Base-by-base conservation (phyloP, 192 early-diverging fungal species). In the Dissophora ornata region DNA sequence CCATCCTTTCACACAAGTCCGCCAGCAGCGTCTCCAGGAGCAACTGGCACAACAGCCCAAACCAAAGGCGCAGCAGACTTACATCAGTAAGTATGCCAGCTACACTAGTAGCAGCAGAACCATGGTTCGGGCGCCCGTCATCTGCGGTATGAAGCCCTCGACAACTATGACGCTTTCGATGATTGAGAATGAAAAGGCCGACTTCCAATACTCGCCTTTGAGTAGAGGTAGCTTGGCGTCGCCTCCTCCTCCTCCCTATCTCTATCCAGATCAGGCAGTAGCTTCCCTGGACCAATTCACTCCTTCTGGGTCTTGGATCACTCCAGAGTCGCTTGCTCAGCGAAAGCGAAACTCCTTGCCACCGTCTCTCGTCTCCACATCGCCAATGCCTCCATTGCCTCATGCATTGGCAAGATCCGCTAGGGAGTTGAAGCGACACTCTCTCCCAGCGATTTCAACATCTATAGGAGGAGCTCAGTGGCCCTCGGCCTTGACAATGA, bases 161-260 rank as follows among this genome's bases (percentile, higher is more conserved):
- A 71, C 61, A 5, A 63, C 33, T 1, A 36, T 42, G 44, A 61
- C 69, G 15, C 46, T 63, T 10, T 71, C 69, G 15, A 57, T 71
- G 61, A 64, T 71, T 15, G 61, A 71, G 54, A 47, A 71, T 13
- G 61, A 71, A 44, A 71, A 71, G 36, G 19, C 25, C 34, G 46
- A 44, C n/a, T 47, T 51, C 32, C 32, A 57, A 18, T 55, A 49
- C 42, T 6, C 52, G 3, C 49, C 40, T n/a, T 57, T 60, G 4
- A 52, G 38, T 28, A 54, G 69, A 16, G 46, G 52, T 22, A 63
- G 61, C 38, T 29, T 60, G 50, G 34, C 54, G 0, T 62, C 69
- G 19, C 47, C 61, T 45, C 69, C 69, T 51, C 69, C 69, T 44
- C 69, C 69, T 30, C 69, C 69, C 63, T 71, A 71, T 57, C 54